These are phyloP conservation scores for Globisporangium solare DNA, from an alignment of 352 stramenopile species.

Conservation along the genomic window DNA sequence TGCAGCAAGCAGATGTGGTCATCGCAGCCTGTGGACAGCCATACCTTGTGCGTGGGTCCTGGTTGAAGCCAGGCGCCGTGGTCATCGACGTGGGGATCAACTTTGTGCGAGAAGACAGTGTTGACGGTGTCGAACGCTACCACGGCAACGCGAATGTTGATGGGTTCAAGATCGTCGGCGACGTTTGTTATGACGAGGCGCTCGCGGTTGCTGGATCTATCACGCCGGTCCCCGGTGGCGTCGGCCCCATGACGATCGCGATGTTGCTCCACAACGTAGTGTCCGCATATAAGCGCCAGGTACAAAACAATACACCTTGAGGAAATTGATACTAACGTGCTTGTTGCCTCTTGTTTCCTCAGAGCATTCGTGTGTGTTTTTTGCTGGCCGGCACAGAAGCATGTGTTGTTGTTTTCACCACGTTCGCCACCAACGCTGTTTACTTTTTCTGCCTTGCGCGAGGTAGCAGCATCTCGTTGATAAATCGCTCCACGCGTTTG, in stretches of 20 bases:
- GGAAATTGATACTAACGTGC: not conserved
- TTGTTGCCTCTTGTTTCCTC: not conserved
- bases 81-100: constrained; percentile 99
- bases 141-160: constrained; percentile 54
- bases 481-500: constrained; percentile 75
- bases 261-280: constrained; percentile 92
- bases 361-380: too few relatives aligned
- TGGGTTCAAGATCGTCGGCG: constrained; percentile 96
- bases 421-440: not conserved
- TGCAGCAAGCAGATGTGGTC: constrained; percentile 95
- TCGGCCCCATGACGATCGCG: constrained; percentile 98
- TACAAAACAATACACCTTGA: constrained; percentile 27
- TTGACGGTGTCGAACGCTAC: constrained; percentile 25
- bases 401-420: too few relatives aligned
- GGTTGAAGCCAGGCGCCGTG: constrained; percentile 95
- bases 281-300: constrained; percentile 62
- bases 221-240: constrained; percentile 96
- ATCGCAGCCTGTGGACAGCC: constrained; percentile 94
- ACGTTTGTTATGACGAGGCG: constrained; percentile 92
- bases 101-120: constrained; percentile 75
- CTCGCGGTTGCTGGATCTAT: constrained; percentile 85
- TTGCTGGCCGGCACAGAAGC: too few relatives aligned
- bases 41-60: constrained; percentile 92
- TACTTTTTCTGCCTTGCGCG: constrained; percentile 72
- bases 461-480: constrained; percentile 68